Base-by-base conservation (phyloP, 2,329 filamentous ascomycete genomes). In the Fusarium dimerum region DNA sequence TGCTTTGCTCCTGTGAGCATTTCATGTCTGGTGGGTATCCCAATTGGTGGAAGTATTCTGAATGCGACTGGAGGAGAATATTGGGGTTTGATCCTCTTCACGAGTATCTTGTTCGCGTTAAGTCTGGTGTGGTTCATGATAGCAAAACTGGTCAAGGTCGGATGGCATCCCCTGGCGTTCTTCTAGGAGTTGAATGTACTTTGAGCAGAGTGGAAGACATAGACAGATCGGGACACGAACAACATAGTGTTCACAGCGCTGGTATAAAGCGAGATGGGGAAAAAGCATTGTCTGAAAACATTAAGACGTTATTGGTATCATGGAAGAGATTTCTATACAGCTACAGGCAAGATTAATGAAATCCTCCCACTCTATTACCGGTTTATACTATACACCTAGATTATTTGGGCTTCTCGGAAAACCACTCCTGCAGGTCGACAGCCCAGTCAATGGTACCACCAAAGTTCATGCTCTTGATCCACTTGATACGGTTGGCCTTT, bases 1-100 rank as follows among this genome's bases (percentile, higher is more conserved):
- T 82, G 82, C 54, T 88, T 87, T 63, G 86, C 82, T 0, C 73
- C 88, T 40, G 85, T 87, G 18, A 81, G 78, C 43, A 80, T 88
- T 61, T 84, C 83, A 65, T 79, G 68, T 30, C 40, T 54, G 20
- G 41, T 47, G 1, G 43, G 51, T 12, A 34, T 54, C 16, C 51
- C 51, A 3, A 18, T 47, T 4, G 47, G n/a, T 8, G 47, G 52
- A 15, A 39, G 39, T 5, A 16, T 49, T 9, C 8, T 43, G 9
- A 44, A 11, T 7, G 47, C 47, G 26, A 39, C 34, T n/a, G 45
- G 45, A 40, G 44, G 45, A 10, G 39, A 38, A 4, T 47, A 40
- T 29, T 15, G 36, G 36, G 45, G 45, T 12, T 30, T 47, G 36
- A 47, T 47, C 11, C 7, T 47, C n/a, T 47, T 47, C 20, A 47